Evolutionary conservation across 2,329 filamentous ascomycete species (phyloP).

Genomic region (Xylaria sp.): DNA sequence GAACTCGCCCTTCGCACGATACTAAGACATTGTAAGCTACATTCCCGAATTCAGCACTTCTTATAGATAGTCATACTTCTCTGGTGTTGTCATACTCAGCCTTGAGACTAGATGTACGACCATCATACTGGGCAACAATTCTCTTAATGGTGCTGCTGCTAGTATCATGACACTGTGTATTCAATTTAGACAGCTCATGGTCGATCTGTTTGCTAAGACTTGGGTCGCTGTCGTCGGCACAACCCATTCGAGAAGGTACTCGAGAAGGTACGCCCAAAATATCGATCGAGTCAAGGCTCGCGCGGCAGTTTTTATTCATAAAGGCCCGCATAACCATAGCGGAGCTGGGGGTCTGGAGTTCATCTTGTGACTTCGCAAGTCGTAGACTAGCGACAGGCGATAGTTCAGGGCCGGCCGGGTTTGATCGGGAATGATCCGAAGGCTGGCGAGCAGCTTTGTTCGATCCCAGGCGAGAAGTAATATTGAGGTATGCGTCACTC

Average conservation of each 20-base stretch:
- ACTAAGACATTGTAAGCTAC: conserved; percentile 22
- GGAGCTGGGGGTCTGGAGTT: conserved; percentile 8
- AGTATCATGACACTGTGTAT: conserved; percentile 33
- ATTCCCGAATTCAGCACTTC: neutral
- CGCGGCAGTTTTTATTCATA: conserved; percentile 22
- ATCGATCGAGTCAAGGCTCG: conserved; percentile 11
- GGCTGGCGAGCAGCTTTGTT: conserved; percentile 29
- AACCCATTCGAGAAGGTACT: conserved; percentile 8
- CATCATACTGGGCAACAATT: conserved; percentile 49
- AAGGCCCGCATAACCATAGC: conserved; percentile 24
- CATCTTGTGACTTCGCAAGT: conserved; percentile 35
- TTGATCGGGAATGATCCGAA: conserved; percentile 19
- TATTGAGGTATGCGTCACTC: conserved; percentile 53
- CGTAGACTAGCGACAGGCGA: conserved; percentile 13
- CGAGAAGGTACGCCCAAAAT: conserved; percentile 1
- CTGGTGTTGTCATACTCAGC: conserved; percentile 11
- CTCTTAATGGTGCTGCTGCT: conserved; percentile 49
- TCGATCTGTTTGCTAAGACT: conserved; percentile 20
- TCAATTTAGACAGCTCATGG: conserved; percentile 10
- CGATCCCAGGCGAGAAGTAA: conserved; percentile 47
- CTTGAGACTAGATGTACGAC: conserved; percentile 18
- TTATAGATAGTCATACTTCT: conserved; percentile 17
- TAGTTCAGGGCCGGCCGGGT: neutral
- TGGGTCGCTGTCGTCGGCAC: neutral
- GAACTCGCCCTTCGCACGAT: conserved; percentile 3